Evolutionary conservation across 306 rosid species (phyloP), one percentile per base, ranked within the genome.

Genomic region (Hippophae gyantsensis): DNA sequence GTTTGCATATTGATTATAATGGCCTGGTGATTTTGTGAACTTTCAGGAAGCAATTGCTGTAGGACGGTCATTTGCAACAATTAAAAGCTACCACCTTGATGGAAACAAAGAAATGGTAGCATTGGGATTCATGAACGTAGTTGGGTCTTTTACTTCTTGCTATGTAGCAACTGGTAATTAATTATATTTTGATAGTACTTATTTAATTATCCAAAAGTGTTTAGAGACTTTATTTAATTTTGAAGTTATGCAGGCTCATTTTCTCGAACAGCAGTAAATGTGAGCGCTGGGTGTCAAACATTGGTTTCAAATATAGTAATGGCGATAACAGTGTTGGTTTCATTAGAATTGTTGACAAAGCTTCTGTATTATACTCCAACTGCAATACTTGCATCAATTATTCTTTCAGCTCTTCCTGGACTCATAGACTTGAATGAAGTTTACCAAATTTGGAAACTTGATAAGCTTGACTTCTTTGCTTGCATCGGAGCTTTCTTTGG

Each of bases 51-150:
- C 96, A 52, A 65, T 92, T 57, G 96, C 96, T 8, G 98, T 92
- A 46, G 96, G 98, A 1, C 76, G 96, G 62, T 85, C 93, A 2
- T 87, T 92, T 58, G 84, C 96, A 26, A 66, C 93, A 8, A 73
- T 92, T 38, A 81, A 82, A 75, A 92, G 89, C 13, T 92, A 87
- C 74, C 87, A 66, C 63, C 69, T 85, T 5, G 89, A 85, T 32
- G 98, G 96, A 27, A 92, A 87, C 87, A 92, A 74, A 72, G 96
- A 92, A 64, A 83, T 87, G 98, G 48, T 87, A 38, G 81, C 96
- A 8, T 69, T 87, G 48, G 96, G 98, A 13, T 54, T 79, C 66
- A 81, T 85, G 79, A 92, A 92, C 84, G 66, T 92, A 52, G 72
- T 81, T 7, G 98, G 98, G 53, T 92, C 98, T 48, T 74, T 84